These are phyloP conservation scores for Juncus inflexus DNA, from an alignment of 176 grass and related monocot genomes.

Conservation along the genomic window DNA sequence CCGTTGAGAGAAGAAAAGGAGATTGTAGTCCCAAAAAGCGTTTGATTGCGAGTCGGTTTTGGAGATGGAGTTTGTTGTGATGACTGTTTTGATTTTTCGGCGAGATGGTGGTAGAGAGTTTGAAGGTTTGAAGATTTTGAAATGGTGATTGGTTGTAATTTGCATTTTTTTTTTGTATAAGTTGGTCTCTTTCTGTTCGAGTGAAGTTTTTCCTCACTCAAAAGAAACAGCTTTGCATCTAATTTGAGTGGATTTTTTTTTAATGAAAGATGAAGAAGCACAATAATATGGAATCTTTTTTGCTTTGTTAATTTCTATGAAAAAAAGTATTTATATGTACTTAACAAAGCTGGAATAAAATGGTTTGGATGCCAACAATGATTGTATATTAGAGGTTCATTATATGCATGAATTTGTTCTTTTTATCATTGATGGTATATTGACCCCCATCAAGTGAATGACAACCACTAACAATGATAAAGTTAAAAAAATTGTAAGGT, in stretches of 20 bases:
- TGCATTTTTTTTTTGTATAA: conserved; percentile 10
- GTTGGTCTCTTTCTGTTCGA: neutral
- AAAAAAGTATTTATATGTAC: neutral
- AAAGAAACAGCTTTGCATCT: neutral
- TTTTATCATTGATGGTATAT: neutral
- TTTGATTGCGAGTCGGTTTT: conserved; percentile 41
- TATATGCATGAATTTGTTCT: neutral
- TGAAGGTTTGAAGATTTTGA: neutral
- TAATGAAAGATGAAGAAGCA: conserved; percentile 8
- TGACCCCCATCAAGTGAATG: neutral
- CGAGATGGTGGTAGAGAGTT: neutral
- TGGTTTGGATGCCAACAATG: too few relatives aligned
- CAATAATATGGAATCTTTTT: neutral
- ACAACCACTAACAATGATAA: neutral
- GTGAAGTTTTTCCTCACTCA: neutral
- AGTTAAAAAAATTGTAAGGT: neutral
- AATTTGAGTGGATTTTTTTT: neutral
- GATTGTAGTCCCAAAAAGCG: conserved; percentile 97
- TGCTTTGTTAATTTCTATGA: neutral
- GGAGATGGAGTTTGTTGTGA: neutral
- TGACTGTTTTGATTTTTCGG: conserved; percentile 2
- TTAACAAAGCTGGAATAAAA: neutral
- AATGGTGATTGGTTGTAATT: neutral
- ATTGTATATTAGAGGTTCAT: neutral
- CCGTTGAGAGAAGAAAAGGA: conserved; percentile 88